Evolutionary conservation across 352 stramenopile species (phyloP).

Genomic region (Pythium rhizo-oryzae): DNA sequence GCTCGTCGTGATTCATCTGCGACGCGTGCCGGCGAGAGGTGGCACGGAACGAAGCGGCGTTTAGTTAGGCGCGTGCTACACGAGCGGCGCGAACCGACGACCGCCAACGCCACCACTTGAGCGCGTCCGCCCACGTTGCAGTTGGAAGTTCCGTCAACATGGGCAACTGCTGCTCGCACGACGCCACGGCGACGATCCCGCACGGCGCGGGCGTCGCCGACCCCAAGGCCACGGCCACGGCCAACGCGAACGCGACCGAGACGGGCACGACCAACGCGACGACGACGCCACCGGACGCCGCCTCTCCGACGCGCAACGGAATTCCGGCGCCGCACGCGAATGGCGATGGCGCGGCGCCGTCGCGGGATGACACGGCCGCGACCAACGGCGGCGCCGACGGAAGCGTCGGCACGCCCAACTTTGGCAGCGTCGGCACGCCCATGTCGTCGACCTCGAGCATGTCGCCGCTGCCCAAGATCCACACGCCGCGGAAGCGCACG

Average conservation of each 20-base stretch:
- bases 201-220: not conserved
- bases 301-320: no score
- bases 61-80: not conserved
- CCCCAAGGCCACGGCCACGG: slow-evolving; percentile 3
- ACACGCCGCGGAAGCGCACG: slow-evolving; percentile 32
- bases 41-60: not conserved
- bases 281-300: not conserved
- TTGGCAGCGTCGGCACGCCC: slow-evolving; percentile 17
- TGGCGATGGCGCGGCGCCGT: not conserved
- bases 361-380: not conserved
- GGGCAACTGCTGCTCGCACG: slow-evolving; percentile 86
- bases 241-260: not conserved
- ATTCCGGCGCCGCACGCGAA: not conserved
- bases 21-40: no score
- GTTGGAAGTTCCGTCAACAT: slow-evolving; percentile 38
- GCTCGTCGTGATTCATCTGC: no score
- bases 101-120: no score
- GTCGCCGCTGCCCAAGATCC: slow-evolving; percentile 21
- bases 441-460: slow-evolving; percentile 24
- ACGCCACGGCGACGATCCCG: slow-evolving; percentile 42
- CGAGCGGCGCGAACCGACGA: no score
- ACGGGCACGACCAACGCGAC: not conserved
- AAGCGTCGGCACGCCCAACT: slow-evolving; percentile 6
- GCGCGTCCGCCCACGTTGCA: no score
- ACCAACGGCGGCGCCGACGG: slow-evolving; percentile 6